Base-by-base conservation (phyloP, 2,329 filamentous ascomycete species). In the Ophiobolus disseminans region DNA sequence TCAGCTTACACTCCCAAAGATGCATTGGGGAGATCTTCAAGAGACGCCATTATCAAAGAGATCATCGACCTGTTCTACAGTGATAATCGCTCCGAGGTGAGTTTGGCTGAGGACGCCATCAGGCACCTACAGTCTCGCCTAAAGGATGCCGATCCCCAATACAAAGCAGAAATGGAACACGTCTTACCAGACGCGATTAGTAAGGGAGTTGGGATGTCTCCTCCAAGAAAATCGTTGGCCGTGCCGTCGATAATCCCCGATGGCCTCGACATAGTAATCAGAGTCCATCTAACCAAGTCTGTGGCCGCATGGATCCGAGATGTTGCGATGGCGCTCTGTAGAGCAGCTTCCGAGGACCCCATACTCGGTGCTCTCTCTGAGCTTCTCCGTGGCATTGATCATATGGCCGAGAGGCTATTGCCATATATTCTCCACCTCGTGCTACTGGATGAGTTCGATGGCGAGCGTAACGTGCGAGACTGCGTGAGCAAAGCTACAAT, bases 391-490 rank as follows among this genome's bases (percentile, higher is more conserved):
- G 79, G 81, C 10, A 83, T 93, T 20, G 80, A 83, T 31, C 82
- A 83, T 0, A 86, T 97, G 65, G 88, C 91, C 0, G 82, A 86
- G 51, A 82, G 86, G 32, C 79, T 90, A 0, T 87, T 97, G 40
- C 91, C 92, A 0, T 95, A 90, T 57, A 82, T 97, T 43, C 77
- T 96, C 3, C 95, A 99, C 72, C 78, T 96, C 32, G 85, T 91
- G 13, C 79, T 99, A 0, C 76, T 86, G 1, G 82, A 84, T 31
- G 87, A 93, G 62, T 73, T 82, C n/a, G 81, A 87, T 21, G 79
- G 80, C 30, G 81, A 86, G 21, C 82, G 85, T 53, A 75, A 72
- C 1, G 75, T 85, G 23, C 88, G 86, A 10, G 44, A 58, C 5
- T 54, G 50, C 2, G 53, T 97, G 1, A 96, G 92, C 0, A 76